These are phyloP conservation scores for Coemansia sp. DNA, from an alignment of 192 early-diverging fungal genomes.

Conservation along the genomic window DNA sequence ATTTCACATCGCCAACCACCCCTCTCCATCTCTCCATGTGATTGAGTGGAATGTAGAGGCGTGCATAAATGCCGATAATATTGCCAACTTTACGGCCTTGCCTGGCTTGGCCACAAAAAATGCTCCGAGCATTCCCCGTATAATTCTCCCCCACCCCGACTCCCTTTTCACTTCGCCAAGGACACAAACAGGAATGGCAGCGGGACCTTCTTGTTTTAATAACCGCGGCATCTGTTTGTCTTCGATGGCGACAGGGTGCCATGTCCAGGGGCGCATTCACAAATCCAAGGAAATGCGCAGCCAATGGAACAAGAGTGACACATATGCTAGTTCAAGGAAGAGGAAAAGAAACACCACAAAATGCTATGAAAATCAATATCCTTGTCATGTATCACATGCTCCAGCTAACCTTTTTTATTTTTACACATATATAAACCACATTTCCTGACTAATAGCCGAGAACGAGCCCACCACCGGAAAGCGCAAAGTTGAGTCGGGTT, in stretches of 20 bases:
- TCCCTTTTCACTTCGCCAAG: neutral
- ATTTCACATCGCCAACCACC: neutral
- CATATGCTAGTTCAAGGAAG: neutral
- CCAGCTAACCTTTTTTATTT: neutral
- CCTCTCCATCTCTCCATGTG: neutral
- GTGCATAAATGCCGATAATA: slow-evolving; percentile 15
- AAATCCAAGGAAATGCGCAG: neutral
- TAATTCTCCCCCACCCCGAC: neutral
- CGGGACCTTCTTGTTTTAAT: neutral
- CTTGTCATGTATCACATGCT: neutral
- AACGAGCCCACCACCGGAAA: slow-evolving; percentile 93
- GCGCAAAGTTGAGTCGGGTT: slow-evolving; percentile 87
- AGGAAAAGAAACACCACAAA: neutral
- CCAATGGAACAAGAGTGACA: neutral
- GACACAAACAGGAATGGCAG: neutral
- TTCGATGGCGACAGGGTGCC: neutral
- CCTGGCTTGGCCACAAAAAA: neutral
- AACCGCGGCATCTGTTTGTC: neutral
- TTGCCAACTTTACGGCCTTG: slow-evolving; percentile 5
- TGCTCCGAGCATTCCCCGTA: slow-evolving; percentile 3
- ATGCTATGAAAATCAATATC: neutral
- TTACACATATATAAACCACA: neutral
- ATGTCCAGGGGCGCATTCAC: neutral
- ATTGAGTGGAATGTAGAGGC: neutral
- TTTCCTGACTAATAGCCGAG: slow-evolving; percentile 68